Evolutionary conservation across 345 rosid genomes (phyloP), one percentile per base, ranked within the genome.

Genomic region (Draba incana): DNA sequence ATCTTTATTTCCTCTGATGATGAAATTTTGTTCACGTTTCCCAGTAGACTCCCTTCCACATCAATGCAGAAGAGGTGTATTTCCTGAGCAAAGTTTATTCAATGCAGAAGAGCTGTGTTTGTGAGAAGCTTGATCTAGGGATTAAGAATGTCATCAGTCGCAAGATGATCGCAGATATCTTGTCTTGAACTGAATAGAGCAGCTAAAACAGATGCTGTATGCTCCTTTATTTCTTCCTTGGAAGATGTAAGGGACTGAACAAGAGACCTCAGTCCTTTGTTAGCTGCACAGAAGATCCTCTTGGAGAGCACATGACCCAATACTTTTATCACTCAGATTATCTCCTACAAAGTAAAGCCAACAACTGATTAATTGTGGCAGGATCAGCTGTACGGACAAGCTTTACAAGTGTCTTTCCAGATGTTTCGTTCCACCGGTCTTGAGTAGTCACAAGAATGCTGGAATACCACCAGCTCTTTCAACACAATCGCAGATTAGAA

Each of bases 401-500:
- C 74, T 80, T 84, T 63, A 69, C 71, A 50, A 92, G 91, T 59
- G 89, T 84, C 86, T 77, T 81, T 14, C 86, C 84, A 28, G 97
- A 85, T 47, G 82, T 85, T 70, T 85, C 6, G 74, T 78, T 53
- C 87, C 86, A 44, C 95, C 92, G 52, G 83, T 81, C 81, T 79
- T 86, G 64, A 92, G 70, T 55, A 89, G 91, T 89, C 92, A 89
- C 68, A 89, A 69, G 62, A 92, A 80, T 48, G 98, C 92, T 8
- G 87, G 82, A 66, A 86, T 74, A 28, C 93, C 97, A 72, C 89
- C 97, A 16, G 97, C 97, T 85, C 88, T 85, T 78, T 89, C 93
- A 74, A 92, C 88, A 58, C 97, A 88, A 33, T 84, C 98, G 44
- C 92, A 80, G 13, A 92, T 20, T 20, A 20, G 20, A 20, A 20